These are phyloP conservation scores for Stereum hirsutum DNA, from an alignment of 1,284 basidiomycete genomes.

Conservation along the genomic window DNA sequence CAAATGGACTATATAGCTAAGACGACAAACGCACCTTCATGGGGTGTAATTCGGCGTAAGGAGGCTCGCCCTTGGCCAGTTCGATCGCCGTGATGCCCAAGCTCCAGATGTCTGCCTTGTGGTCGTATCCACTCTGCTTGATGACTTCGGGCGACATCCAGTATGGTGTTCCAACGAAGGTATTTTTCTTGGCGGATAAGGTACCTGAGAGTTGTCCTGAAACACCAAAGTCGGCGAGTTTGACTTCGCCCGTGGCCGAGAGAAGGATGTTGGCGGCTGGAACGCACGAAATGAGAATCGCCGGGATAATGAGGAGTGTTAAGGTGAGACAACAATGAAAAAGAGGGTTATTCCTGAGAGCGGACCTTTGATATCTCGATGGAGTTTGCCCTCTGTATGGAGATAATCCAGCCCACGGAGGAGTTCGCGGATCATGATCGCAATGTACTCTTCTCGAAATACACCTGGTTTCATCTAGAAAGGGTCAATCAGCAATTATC, in stretches of 20 bases:
- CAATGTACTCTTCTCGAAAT: conserved; percentile 97
- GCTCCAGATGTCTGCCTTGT: conserved; percentile 98
- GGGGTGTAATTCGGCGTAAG: conserved; percentile 95
- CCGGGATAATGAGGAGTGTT: not conserved
- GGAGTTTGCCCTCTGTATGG: conserved; percentile 92
- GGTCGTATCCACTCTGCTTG: conserved; percentile 98
- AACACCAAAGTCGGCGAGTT: conserved; percentile 97
- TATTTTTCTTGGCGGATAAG: conserved; percentile 97
- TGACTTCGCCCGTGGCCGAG: conserved; percentile 93
- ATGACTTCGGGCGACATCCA: conserved; percentile 99
- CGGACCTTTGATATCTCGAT: conserved; percentile 95
- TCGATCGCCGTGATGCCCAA: conserved; percentile 97
- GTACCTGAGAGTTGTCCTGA: conserved; percentile 97
- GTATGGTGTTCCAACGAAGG: conserved; percentile 94
- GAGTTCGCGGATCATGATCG: conserved; percentile 91
- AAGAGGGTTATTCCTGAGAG: not conserved
- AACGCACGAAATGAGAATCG: not conserved
- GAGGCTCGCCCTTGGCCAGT: conserved; percentile 94
- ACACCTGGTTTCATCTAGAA: conserved; percentile 93
- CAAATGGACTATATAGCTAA: no score
- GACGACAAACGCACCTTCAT: conserved; percentile 72
- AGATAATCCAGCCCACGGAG: conserved; percentile 92
- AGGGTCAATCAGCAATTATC: conserved; percentile 14
- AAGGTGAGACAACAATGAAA: not conserved
- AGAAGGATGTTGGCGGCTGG: conserved; percentile 92